These are phyloP conservation scores for Fusarium sp. DNA, from an alignment of 2,329 filamentous ascomycete species.

Conservation along the genomic window DNA sequence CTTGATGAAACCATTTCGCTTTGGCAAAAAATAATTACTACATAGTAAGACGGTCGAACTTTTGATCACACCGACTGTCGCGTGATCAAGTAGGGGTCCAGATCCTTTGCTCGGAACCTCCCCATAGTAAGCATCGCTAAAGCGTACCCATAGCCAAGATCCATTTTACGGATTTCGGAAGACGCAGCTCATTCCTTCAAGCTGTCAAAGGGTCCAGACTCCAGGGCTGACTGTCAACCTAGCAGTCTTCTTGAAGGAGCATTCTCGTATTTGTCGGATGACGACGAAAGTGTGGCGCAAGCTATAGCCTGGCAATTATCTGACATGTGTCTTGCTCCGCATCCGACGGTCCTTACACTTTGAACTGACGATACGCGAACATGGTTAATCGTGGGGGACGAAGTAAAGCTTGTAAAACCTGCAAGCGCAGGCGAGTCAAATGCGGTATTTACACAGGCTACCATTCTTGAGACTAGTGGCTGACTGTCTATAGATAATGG, in stretches of 20 bases:
- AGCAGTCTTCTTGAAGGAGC: too few species aligned
- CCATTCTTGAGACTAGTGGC: not conserved
- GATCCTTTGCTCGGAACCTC: not conserved
- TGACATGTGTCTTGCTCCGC: slow-evolving; percentile 8
- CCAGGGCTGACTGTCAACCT: not conserved
- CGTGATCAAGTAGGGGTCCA: not conserved
- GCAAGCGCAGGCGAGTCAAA: slow-evolving; percentile 30
- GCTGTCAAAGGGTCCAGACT: not conserved
- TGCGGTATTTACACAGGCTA: slow-evolving; percentile 5
- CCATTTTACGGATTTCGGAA: not conserved
- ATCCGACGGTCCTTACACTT: not conserved
- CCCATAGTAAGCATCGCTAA: not conserved
- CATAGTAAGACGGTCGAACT: not conserved
- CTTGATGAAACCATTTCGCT: too few species aligned
- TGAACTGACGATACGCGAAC: not conserved
- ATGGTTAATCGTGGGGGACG: slow-evolving; percentile 30
- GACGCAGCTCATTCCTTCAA: not conserved
- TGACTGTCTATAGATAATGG: slow-evolving; percentile 9
- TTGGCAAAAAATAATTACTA: too few species aligned
- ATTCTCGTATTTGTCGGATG: not conserved
- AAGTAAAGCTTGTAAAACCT: slow-evolving; percentile 27
- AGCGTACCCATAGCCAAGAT: not conserved
- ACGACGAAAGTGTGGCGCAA: slow-evolving; percentile 25
- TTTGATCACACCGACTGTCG: not conserved
- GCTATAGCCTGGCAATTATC: slow-evolving; percentile 16